Conservation (phyloP, 2,329 filamentous ascomycete species). For the Nigrospora osmanthi region DNA sequence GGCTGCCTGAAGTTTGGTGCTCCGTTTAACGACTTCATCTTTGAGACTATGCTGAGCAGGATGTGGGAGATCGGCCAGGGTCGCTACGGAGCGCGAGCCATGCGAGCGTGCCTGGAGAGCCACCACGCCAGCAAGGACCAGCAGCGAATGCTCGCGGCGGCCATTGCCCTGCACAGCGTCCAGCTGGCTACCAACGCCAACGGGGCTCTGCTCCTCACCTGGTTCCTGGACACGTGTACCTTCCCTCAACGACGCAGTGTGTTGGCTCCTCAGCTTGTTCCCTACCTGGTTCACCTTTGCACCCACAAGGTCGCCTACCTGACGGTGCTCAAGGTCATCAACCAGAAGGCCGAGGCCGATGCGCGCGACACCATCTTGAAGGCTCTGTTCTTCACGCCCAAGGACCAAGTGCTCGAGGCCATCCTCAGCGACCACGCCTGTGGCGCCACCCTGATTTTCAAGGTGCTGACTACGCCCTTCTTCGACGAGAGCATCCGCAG, state of each 20-base stretch:
- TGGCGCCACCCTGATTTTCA: constrained; percentile 94
- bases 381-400: constrained; percentile 84
- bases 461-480: constrained; percentile 94
- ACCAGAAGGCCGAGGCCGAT: constrained; percentile 90
- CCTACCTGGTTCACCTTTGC: constrained; percentile 89
- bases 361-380: constrained; percentile 84
- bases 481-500: constrained; percentile 85
- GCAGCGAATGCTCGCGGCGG: constrained; percentile 87
- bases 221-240: constrained; percentile 97
- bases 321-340: constrained; percentile 96
- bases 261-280: constrained; percentile 82
- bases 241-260: constrained; percentile 89
- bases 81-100: constrained; percentile 87
- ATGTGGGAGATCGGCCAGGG: constrained; percentile 94
- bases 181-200: constrained; percentile 95
- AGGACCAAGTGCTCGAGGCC: constrained; percentile 79
- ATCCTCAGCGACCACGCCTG: constrained; percentile 89
- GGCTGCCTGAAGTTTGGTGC: constrained; percentile 88
- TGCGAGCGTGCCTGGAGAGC: constrained; percentile 94
- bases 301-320: constrained; percentile 98
- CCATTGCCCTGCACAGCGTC: constrained; percentile 93
- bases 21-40: constrained; percentile 92
- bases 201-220: constrained; percentile 85
- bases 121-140: constrained; percentile 93
- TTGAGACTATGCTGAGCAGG: constrained; percentile 89